Conservation (phyloP, 352 stramenopile species). For the Stephanocyclus meneghinianus region DNA sequence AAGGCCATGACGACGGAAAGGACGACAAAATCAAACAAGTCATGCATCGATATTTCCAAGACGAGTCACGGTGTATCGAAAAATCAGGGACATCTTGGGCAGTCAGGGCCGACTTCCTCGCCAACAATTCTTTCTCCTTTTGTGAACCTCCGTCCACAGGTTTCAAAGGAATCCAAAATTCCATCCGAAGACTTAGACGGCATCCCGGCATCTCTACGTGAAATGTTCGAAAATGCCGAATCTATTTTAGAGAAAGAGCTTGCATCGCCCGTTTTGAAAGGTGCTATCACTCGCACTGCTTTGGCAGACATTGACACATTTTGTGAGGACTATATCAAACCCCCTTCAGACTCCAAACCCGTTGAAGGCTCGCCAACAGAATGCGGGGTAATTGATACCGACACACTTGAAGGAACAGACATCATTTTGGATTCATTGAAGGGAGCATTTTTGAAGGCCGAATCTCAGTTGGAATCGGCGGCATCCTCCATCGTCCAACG, state of each 20-base stretch:
- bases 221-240: constrained; percentile 41
- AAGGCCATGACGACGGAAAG: no score
- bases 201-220: constrained; percentile 22
- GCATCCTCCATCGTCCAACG: not conserved
- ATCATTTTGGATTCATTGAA: constrained; percentile 18
- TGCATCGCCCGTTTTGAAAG: constrained; percentile 8
- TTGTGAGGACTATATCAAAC: constrained; percentile 17
- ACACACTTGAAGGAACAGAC: not conserved
- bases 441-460: constrained; percentile 27
- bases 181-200: not conserved
- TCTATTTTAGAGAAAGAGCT: constrained; percentile 14
- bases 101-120: no score
- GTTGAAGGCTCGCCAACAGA: not conserved
- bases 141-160: not conserved
- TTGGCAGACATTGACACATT: not conserved
- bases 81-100: no score
- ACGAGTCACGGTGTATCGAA: no score
- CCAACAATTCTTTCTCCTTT: not conserved
- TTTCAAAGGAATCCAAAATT: not conserved
- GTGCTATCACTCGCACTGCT: not conserved
- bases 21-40: no score
- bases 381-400: not conserved
- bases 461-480: constrained; percentile 21
- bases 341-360: not conserved
- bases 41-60: no score